Percentiles rank a stretch among this genome's conserved stretches.
Conservation (phyloP, 2,329 filamentous ascomycete species). For the Canariomyces notabilis region DNA sequence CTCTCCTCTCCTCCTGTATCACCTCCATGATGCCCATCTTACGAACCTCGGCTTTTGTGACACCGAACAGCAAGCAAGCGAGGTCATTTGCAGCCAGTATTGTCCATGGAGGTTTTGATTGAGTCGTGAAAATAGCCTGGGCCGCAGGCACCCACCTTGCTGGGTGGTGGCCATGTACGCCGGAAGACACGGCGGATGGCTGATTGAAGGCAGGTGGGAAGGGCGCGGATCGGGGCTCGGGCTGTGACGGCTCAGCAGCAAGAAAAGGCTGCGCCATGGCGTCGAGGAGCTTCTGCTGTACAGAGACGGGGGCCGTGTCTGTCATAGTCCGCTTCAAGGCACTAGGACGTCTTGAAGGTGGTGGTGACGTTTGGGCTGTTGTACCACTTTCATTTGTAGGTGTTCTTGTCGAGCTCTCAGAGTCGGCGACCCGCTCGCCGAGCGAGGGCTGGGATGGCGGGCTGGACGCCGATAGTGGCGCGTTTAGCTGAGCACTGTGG, state of each 20-base stretch:
- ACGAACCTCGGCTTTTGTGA: conserved; percentile 90
- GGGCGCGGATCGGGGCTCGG: conserved; percentile 32
- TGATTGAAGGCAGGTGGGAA: conserved; percentile 38
- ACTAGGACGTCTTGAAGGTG: conserved; percentile 55
- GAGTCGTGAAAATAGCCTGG: conserved; percentile 97
- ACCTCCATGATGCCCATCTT: conserved; percentile 95
- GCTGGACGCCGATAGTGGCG: neutral
- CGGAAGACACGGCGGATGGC: conserved; percentile 47
- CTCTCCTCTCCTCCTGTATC: conserved; percentile 79
- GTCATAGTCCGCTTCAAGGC: conserved; percentile 81
- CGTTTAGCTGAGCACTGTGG: neutral
- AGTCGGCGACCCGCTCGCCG: conserved; percentile 30
- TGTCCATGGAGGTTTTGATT: conserved; percentile 84
- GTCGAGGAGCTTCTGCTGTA: conserved; percentile 81
- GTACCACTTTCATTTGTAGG: conserved; percentile 53
- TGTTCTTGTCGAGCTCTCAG: conserved; percentile 48
- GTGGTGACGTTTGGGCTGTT: conserved; percentile 48
- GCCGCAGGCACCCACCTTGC: conserved; percentile 86
- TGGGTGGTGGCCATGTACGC: conserved; percentile 82
- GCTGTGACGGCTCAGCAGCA: conserved; percentile 39
- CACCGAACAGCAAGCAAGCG: conserved; percentile 96
- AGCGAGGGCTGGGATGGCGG: conserved; percentile 14
- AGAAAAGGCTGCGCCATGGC: conserved; percentile 78
- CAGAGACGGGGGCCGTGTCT: conserved; percentile 66
- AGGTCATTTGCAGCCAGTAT: conserved; percentile 95